These are phyloP conservation scores for Arctium minus DNA, from an alignment of 129 eudicot species.

Conservation along the genomic window DNA sequence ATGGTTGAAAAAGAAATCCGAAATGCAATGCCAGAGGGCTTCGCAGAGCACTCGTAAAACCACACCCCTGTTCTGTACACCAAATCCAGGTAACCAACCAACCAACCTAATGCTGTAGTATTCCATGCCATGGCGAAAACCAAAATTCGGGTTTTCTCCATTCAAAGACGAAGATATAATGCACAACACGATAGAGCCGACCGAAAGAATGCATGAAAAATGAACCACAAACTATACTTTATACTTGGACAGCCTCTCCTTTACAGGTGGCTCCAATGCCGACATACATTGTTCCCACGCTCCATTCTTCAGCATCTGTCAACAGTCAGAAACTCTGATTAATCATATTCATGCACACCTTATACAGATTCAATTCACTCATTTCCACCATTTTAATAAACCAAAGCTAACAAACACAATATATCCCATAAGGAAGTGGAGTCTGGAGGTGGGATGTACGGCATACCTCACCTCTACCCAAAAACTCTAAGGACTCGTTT, in stretches of 20 bases:
- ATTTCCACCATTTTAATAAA: no score
- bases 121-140: background rate
- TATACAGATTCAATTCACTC: no score
- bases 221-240: constrained; percentile 38
- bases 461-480: no score
- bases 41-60: background rate
- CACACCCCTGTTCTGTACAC: background rate
- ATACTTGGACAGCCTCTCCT: constrained; percentile 67
- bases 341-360: background rate
- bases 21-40: background rate
- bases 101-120: background rate
- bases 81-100: background rate
- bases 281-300: constrained; percentile 98
- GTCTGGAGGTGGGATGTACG: no score
- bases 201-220: background rate
- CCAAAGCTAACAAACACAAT: background rate
- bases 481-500: no score
- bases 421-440: no score
- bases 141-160: background rate
- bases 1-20: background rate
- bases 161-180: background rate
- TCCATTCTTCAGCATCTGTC: constrained; percentile 83
- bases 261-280: constrained; percentile 74
- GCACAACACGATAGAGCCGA: background rate
- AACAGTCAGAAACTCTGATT: background rate